Base-by-base conservation (phyloP, 139 green algal genomes). In the Tetradesmus lagerheimii region DNA sequence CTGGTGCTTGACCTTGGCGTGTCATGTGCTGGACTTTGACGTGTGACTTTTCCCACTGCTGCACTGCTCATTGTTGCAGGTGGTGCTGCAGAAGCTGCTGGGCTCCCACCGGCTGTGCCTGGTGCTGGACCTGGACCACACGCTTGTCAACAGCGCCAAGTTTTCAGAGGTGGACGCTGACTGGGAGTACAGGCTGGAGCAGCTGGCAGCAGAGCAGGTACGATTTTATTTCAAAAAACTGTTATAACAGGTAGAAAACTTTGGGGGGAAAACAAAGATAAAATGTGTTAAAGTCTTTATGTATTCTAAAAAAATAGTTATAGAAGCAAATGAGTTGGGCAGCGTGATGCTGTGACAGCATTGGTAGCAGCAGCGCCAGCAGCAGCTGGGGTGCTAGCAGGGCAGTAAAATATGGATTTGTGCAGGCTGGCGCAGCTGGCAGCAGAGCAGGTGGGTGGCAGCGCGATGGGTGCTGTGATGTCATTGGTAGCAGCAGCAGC, bases 21-120 rank as follows among this genome's bases (percentile, higher is more conserved):
- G n/a, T n/a, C n/a, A n/a, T n/a, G n/a, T 99, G n/a, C 91, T 99
- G 66, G 97, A 99, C 88, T 91, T 99, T 81, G 97, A 99, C 92
- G n/a, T n/a, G n/a, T n/a, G n/a, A n/a, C n/a, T n/a, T n/a, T n/a
- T n/a, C n/a, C n/a, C n/a, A n/a, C n/a, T n/a, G n/a, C n/a, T n/a
- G n/a, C n/a, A n/a, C 66, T 80, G 67, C 66, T 81, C 38, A 25
- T 41, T 20, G 31, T 18, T 77, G 34, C 47, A 90, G 86, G 2
- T 79, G 67, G 86, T 77, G 50, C 35, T 86, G 57, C 50, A 90
- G 90, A 20, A 43, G 34, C 78, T 92, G 85, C 76, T 92, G 47
- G 41, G 15, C 12, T n/a, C 20, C 8, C 66, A 82, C 18, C 80
- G 79, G 25, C 85, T 96, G 79, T 89, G 83, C 27, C 95, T 99